These are phyloP conservation scores for Cercospora beticola DNA, from an alignment of 2,329 filamentous ascomycete genomes.

Conservation along the genomic window DNA sequence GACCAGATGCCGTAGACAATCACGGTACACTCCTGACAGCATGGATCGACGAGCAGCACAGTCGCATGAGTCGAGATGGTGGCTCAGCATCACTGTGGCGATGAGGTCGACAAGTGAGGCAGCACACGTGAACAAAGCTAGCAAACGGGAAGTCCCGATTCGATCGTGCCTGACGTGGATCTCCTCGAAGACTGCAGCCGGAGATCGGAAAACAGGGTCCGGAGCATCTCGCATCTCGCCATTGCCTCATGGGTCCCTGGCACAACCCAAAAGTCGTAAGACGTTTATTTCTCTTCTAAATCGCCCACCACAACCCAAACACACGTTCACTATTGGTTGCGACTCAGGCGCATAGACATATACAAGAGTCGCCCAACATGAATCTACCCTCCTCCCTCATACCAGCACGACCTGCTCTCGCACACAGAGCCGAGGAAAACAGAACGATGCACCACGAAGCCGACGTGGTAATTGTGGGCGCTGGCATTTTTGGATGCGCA, in stretches of 20 bases:
- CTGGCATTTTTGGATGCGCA: slow-evolving; percentile 85
- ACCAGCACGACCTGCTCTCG: slow-evolving; percentile 18
- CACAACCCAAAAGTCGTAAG: slow-evolving; percentile 4
- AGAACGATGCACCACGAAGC: slow-evolving; percentile 59
- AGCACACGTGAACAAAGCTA: background rate
- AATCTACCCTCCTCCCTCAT: slow-evolving; percentile 7
- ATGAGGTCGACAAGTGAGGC: background rate
- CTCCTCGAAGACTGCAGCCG: background rate
- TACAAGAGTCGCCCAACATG: slow-evolving; percentile 12
- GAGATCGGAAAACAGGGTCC: slow-evolving; percentile 2
- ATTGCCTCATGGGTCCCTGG: slow-evolving; percentile 1
- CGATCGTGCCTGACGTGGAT: background rate
- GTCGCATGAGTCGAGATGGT: background rate
- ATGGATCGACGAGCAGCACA: background rate
- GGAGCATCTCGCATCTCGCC: background rate
- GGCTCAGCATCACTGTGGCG: background rate
- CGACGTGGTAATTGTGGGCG: slow-evolving; percentile 90
- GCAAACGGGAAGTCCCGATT: background rate
- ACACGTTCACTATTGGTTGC: background rate
- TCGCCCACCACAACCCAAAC: background rate
- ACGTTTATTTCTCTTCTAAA: background rate
- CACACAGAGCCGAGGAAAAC: slow-evolving; percentile 39
- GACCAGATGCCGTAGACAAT: background rate
- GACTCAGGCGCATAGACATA: slow-evolving; percentile 2
- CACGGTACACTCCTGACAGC: background rate